These are phyloP conservation scores for Tolypocladium nubicola DNA, from an alignment of 2,329 filamentous ascomycete species.

Conservation along the genomic window DNA sequence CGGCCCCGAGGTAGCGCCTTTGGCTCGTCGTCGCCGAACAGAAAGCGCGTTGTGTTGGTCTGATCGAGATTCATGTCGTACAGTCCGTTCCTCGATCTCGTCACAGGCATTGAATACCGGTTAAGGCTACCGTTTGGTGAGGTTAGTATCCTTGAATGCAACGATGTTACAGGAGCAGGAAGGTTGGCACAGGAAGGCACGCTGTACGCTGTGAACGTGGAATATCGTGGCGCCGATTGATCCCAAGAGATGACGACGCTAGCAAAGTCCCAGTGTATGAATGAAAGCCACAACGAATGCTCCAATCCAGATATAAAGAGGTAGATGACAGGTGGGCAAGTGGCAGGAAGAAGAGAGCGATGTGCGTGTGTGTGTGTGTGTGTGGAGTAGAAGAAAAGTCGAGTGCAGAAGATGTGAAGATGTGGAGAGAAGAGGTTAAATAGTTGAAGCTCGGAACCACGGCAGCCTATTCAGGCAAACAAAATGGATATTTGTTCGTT, in stretches of 20 bases:
- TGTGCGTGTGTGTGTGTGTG: no score
- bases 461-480: background rate
- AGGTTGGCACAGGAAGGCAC: background rate
- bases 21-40: conserved; percentile 70
- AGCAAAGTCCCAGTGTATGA: background rate
- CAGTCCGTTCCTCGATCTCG: conserved; percentile 54
- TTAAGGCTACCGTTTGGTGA: conserved; percentile 50
- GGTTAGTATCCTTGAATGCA: conserved; percentile 9
- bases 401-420: background rate
- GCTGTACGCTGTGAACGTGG: background rate
- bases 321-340: no score
- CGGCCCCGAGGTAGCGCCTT: conserved; percentile 38
- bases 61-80: conserved; percentile 65
- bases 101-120: conserved; percentile 89
- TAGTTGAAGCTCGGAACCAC: background rate
- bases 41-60: conserved; percentile 74
- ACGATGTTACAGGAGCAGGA: background rate
- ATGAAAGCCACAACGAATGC: background rate
- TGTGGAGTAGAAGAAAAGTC: background rate
- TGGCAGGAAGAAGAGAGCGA: background rate
- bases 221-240: background rate
- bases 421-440: no score
- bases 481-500: background rate
- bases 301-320: background rate
- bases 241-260: no score